Evolutionary conservation across 768 basidiomycete species (phyloP), one percentile per base, ranked within the genome.

Genomic region (Panellus pusillus): DNA sequence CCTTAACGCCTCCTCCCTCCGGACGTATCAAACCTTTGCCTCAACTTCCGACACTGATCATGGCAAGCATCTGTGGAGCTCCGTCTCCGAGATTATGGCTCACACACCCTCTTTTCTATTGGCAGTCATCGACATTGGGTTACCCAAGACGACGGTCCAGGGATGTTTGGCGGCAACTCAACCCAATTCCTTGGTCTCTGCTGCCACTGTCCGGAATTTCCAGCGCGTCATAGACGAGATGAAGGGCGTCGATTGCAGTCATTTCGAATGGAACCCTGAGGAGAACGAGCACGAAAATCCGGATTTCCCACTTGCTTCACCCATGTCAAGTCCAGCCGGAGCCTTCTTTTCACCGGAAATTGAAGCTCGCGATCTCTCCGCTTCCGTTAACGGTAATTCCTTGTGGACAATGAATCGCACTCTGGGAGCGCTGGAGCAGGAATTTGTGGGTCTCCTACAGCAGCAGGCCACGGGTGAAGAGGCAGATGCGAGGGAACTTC

Each of bases 1-100:
- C 62, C 18, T 54, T 62, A 24, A 65, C 64, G 6, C 64, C 64
- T 19, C 64, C 64, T 37, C 57, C 54, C 14, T 55, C 62, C 28
- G 61, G 38, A 19, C 57, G 53, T 29, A 57, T 60, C 20, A 55
- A 54, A 14, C 53, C 20, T 36, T 54, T 48, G 27, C 13, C 40
- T 31, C 42, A 48, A 39, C 58, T 60, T 17, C 48, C 51, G 13
- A 47, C 46, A 39, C 40, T 24, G 24, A 44, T 52, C 29, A 15
- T 29, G 47, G 44, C 39, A 54, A 56, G 44, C 56, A 15, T 40
- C 42, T 3, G 3, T 27, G 19, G 28, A 29, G 37, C 35, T 27
- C 44, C 32, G 19, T 27, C 17, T 40, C 39, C 38, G 9, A 5
- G 6, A 35, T 15, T 41, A 44, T 57, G 31, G 41, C 24, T 15